Conservation (phyloP, 306 rosid genomes). For the Gastrolobium bilobum region DNA sequence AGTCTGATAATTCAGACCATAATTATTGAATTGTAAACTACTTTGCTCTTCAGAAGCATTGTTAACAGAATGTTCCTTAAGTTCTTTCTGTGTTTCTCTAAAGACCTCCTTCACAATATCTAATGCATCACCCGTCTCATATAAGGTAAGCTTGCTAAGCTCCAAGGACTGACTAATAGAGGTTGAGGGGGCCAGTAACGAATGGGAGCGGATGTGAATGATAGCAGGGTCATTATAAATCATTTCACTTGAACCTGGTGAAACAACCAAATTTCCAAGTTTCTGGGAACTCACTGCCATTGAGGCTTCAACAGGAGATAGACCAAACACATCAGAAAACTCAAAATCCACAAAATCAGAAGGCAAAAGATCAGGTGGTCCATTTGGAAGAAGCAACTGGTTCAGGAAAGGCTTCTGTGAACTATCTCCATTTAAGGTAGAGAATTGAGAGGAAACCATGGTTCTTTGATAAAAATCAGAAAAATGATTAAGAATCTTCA, state of each 20-base stretch:
- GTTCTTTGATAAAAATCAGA: constrained; percentile 32
- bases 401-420: constrained; percentile 57
- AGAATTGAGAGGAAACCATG: constrained; percentile 75
- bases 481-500: constrained; percentile 31
- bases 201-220: constrained; percentile 65
- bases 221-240: constrained; percentile 59
- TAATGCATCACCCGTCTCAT: constrained; percentile 60
- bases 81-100: constrained; percentile 40
- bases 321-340: constrained; percentile 81
- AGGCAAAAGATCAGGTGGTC: constrained; percentile 53
- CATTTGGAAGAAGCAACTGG: constrained; percentile 56
- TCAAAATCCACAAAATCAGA: constrained; percentile 63
- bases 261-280: constrained; percentile 37
- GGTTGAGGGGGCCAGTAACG: constrained; percentile 63
- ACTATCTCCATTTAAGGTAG: constrained; percentile 54
- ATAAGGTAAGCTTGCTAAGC: constrained; percentile 64
- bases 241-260: constrained; percentile 53
- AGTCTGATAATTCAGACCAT: constrained; percentile 41
- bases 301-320: constrained; percentile 56
- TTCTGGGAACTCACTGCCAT: constrained; percentile 52
- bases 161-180: constrained; percentile 58
- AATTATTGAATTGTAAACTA: constrained; percentile 32
- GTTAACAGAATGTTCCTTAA: constrained; percentile 48
- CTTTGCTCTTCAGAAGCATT: constrained; percentile 28
- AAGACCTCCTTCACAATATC: constrained; percentile 54